Conservation (phyloP, 225 moss, liverwort and hornwort species). For the Antitrichia curtipendula region DNA sequence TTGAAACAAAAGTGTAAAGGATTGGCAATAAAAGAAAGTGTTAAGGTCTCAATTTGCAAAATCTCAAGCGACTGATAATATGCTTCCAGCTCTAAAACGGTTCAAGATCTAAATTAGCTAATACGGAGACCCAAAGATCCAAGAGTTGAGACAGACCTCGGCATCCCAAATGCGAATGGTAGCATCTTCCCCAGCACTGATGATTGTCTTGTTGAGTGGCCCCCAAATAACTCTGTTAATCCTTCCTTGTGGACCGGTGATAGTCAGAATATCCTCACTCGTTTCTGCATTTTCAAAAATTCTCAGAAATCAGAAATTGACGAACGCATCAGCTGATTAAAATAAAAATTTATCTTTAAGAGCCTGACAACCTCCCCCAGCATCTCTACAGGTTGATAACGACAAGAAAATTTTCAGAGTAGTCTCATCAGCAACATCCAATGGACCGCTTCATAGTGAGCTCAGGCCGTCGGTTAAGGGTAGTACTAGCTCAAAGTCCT, state of each 20-base stretch:
- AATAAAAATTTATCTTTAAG: neutral
- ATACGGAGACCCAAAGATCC: neutral
- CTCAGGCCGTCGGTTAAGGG: neutral
- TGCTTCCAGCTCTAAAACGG: neutral
- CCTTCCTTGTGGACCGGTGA: conserved; percentile 81
- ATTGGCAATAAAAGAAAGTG: neutral
- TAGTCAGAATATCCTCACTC: conserved; percentile 64
- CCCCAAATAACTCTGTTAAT: conserved; percentile 91
- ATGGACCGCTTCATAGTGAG: neutral
- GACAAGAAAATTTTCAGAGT: neutral
- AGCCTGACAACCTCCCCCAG: neutral
- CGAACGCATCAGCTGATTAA: neutral
- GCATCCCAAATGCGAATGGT: conserved; percentile 86
- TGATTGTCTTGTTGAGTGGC: conserved; percentile 85
- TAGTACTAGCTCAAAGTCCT: neutral
- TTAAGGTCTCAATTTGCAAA: neutral
- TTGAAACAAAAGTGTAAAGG: neutral
- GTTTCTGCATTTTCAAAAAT: conserved; percentile 20
- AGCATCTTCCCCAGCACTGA: conserved; percentile 88
- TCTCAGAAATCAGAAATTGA: neutral
- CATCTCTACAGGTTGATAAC: neutral
- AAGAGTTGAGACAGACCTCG: conserved; percentile 32
- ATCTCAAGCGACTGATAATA: neutral
- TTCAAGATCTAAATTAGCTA: neutral
- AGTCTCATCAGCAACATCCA: neutral